Conservation (phyloP, 164 flowering plant genomes). For the Vitis rupestris region DNA sequence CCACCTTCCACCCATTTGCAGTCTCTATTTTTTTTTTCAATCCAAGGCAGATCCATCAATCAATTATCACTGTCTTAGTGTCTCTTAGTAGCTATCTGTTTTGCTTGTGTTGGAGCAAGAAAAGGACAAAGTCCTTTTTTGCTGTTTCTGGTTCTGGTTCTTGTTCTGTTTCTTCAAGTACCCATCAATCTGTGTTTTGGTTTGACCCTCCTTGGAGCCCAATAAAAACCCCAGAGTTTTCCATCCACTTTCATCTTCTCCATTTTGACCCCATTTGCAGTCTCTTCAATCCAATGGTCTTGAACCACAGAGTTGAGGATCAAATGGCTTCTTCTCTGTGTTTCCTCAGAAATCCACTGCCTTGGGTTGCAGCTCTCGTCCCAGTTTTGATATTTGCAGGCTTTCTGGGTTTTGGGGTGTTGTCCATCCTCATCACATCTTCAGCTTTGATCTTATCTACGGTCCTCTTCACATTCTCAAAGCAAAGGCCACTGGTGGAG, state of each 20-base stretch:
- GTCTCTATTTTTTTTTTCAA: too few relatives aligned
- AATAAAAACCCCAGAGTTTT: too few relatives aligned
- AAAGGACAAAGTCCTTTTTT: too few relatives aligned
- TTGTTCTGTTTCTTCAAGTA: not conserved
- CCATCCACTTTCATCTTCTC: too few relatives aligned
- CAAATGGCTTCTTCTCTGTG: conserved; percentile 26
- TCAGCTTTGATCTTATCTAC: conserved; percentile 38
- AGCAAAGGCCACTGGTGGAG: conserved; percentile 19
- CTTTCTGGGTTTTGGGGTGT: conserved; percentile 25
- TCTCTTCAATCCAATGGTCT: conserved; percentile 3
- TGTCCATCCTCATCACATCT: conserved; percentile 31
- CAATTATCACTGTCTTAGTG: not conserved
- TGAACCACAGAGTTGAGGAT: not conserved
- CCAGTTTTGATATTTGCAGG: conserved; percentile 16
- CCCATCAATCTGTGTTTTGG: not conserved
- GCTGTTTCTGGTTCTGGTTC: not conserved
- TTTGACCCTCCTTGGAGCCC: not conserved
- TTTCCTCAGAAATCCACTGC: conserved; percentile 15
- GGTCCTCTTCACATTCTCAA: conserved; percentile 33
- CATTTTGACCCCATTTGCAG: not conserved
- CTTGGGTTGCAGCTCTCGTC: conserved; percentile 29
- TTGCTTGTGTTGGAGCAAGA: too few relatives aligned
- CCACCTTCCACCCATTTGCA: not conserved
- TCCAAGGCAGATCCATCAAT: not conserved
- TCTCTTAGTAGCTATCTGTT: not conserved